Evolutionary conservation across 1,284 basidiomycete genomes (phyloP), one percentile per base, ranked within the genome.

Genomic region (Microbotryum lychnidis-dioicae): DNA sequence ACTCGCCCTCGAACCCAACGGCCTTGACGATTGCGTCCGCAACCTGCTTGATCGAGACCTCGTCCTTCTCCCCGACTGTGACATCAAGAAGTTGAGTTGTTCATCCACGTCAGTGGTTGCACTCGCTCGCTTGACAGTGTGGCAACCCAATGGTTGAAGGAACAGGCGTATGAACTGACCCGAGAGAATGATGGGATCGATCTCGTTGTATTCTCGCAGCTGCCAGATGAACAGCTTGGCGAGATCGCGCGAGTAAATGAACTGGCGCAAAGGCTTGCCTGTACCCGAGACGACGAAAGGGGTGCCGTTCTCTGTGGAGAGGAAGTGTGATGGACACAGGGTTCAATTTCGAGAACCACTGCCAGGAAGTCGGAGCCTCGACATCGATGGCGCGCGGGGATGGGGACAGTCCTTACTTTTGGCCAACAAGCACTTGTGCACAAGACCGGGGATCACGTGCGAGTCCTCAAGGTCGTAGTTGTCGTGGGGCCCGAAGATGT

Each of bases 151-250:
- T 31, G 9, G 12, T 18, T n/a, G 20, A 42, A 54, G 31, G 16
- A 42, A 18, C 42, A 16, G 50, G 31, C 37, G 3, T 18, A 42
- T 33, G 33, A 42, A 69, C 76, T 50, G 69, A 87, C 88, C 87
- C 7, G 87, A 89, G 12, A 94, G 81, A 69, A 94, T 93, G 73
- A 93, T 78, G 3, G 91, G 91, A 69, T 91, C 89, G 49, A 92
- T 87, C 70, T 87, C 84, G 57, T 91, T 82, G 73, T 94, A 93
- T 73, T 91, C 86, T 57, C 87, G 80, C 64, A 93, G 78, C 79
- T 86, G 84, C 91, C 91, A 94, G 70, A 94, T 86, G 79, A 93
- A 91, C 57, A 92, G 79, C 75, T 89, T 92, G 56, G 90, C 91
- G 56, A 94, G 84, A 76, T 93, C 91, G 57, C 83, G 80, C n/a